Evolutionary conservation across 148 eudicot genomes (phyloP), one percentile per base, ranked within the genome.

Genomic region (Silene uniflora): DNA sequence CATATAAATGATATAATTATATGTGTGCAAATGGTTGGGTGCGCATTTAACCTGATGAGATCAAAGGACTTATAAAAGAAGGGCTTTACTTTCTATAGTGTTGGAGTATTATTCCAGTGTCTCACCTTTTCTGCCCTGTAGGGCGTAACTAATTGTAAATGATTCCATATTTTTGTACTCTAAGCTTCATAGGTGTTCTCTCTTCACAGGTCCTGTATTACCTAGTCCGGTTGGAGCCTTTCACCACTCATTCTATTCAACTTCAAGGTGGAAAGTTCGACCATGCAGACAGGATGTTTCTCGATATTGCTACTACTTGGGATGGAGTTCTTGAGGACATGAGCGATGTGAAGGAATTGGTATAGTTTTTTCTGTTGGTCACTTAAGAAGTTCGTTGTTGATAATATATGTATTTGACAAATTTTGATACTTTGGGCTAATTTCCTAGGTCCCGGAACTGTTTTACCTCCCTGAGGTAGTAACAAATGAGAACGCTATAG

Each of bases 331-430:
- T 91, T 18, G 98, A 96, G 85, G 99, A 96, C 73, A 96, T 96
- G 97, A 92, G 94, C 84, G 98, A 96, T 81, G 99, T 96, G 69
- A 96, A 96, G 81, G 99, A 96, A 91, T 77, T 96, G 98, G 99
- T 95, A 89, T 19, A 4, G 55, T 29, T 60, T 62, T 32, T 52
- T 52, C 4, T 27, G 62, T 78, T 62, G 55, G 49, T 25, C 22
- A 7, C 10, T 16, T 62, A 11, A 21, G 39, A 54, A 62, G 54
- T 74, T 68, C 42, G 18, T 75, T 65, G 54, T 67, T 7, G 55
- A 35, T 67, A 49, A 49, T 73, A 22, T 27, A 11, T 49, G 10
- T 55, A 69, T 25, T 77, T 61, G 65, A 6, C 59, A 6, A 68
- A 13, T 6, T 72, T 66, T 35, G 44, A 69, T 25, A 47, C n/a